Conservation (phyloP, 768 basidiomycete genomes). For the Lactarius deliciosus region DNA sequence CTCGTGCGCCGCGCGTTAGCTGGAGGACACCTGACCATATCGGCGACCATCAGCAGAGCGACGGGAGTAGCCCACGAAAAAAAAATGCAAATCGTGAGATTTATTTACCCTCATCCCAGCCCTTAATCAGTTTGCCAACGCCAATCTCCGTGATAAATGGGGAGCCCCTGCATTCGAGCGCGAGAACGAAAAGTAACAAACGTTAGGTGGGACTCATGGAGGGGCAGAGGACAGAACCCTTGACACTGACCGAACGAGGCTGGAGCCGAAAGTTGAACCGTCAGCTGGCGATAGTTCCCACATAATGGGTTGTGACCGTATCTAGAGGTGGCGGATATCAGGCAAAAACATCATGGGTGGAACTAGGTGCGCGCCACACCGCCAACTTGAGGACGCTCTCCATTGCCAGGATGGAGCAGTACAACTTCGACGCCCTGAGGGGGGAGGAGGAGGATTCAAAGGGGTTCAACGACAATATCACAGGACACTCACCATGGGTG, state of each 20-base stretch:
- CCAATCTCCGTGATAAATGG: constrained; percentile 75
- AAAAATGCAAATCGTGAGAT: constrained; percentile 27
- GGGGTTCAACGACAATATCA: neutral
- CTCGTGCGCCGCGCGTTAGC: constrained; percentile 74
- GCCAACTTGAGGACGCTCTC: constrained; percentile 63
- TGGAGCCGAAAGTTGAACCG: constrained; percentile 71
- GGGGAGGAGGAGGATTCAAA: constrained; percentile 3
- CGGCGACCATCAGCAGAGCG: constrained; percentile 23
- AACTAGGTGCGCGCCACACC: constrained; percentile 45
- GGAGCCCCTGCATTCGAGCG: constrained; percentile 40
- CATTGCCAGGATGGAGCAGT: constrained; percentile 57
- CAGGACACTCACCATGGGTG: constrained; percentile 7
- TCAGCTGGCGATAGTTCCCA: constrained; percentile 59
- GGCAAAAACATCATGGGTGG: constrained; percentile 4
- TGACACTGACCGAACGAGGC: constrained; percentile 59
- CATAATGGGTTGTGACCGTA: constrained; percentile 72
- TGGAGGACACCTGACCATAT: constrained; percentile 60
- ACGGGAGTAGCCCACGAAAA: neutral
- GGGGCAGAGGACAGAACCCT: neutral
- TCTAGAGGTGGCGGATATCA: constrained; percentile 43
- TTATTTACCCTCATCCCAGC: constrained; percentile 81
- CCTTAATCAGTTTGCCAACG: constrained; percentile 77
- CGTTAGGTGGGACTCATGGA: neutral
- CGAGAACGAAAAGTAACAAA: neutral
- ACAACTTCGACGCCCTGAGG: constrained; percentile 71